Evolutionary conservation across 1,139 yeast species (phyloP).

Genomic region (Citeromyces hawaiiensis): DNA sequence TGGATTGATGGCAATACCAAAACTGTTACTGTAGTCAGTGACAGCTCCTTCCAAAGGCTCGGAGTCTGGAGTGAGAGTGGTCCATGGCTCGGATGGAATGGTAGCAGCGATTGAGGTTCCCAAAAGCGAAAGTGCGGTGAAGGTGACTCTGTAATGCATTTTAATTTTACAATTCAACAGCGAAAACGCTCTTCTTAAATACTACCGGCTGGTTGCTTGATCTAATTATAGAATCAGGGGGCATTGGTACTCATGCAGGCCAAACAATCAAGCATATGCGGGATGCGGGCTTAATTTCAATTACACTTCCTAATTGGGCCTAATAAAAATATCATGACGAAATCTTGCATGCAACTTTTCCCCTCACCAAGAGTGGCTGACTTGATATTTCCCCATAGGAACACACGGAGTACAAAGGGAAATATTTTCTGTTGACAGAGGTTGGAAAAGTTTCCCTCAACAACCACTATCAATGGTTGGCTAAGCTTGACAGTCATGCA

Average conservation of each 20-base stretch:
- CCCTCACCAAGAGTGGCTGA: not conserved
- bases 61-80: constrained; percentile 53
- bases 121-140: constrained; percentile 1
- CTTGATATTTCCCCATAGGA: too few species aligned
- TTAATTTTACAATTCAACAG: constrained; percentile 21
- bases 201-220: not conserved
- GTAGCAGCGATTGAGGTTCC: constrained; percentile 30
- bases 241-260: not conserved
- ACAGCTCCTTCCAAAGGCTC: constrained; percentile 39
- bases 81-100: constrained; percentile 62
- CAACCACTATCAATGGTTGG: not conserved
- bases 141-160: constrained; percentile 20
- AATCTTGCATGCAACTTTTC: not conserved
- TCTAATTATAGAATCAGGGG: constrained; percentile 1
- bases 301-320: constrained; percentile 1
- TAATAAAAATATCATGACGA: not conserved
- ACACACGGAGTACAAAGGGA: not conserved
- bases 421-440: not conserved
- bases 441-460: not conserved
- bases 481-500: not conserved
- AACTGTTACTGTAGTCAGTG: constrained; percentile 45
- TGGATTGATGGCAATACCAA: constrained; percentile 62
- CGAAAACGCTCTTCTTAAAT: not conserved
- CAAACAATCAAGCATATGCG: not conserved
- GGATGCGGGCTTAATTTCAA: not conserved